Evolutionary conservation across 2,329 filamentous ascomycete genomes (phyloP), one percentile per base, ranked within the genome.

Genomic region (Microsporum ferrugineum): DNA sequence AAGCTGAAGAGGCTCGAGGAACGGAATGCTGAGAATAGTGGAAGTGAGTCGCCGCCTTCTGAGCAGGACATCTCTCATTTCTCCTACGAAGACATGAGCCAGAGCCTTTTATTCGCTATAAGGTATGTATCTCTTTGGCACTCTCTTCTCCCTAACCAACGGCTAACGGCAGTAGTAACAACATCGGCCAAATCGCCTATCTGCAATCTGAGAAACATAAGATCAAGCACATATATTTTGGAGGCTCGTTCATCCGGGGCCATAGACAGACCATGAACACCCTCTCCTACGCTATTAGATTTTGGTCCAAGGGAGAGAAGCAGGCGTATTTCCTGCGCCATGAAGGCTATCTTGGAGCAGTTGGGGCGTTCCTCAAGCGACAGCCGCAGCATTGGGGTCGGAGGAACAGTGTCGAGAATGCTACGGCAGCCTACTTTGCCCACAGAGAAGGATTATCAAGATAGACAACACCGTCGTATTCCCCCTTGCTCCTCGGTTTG

Each of bases 181-280:
- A 97, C 75, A 96, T 97, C 65, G 94, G 94, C 14, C 94, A 99
- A 77, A 95, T 99, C 68, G 91, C 94, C 49, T 96, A 94, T 73
- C 80, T 99, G n/a, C 94, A 97, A 72, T 94, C 90, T 4, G 91
- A 96, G 72, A 94, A 96, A 71, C 92, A 99, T 76, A 84, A 87
- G 53, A 80, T 97, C 31, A 88, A 89, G 65, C 86, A 92, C 70
- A 97, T 99, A 63, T 99, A 99, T 78, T 99, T 99, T 74, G 94
- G 94, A 27, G 94, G 94, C 29, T 94, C 88, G 5, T 99, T 97
- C 72, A 97, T 99, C 71, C 86, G 94, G 47, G 94, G 94, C 45
- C 94, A 99, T 73, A 85, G 88, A 14, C 94, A 97, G 76, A 99
- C 94, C 10, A 99, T 99, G 84, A 95, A 97, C 74, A 97, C 94